Base-by-base conservation (phyloP, 2,329 filamentous ascomycete species). In the Penicillium psychrosexuale region DNA sequence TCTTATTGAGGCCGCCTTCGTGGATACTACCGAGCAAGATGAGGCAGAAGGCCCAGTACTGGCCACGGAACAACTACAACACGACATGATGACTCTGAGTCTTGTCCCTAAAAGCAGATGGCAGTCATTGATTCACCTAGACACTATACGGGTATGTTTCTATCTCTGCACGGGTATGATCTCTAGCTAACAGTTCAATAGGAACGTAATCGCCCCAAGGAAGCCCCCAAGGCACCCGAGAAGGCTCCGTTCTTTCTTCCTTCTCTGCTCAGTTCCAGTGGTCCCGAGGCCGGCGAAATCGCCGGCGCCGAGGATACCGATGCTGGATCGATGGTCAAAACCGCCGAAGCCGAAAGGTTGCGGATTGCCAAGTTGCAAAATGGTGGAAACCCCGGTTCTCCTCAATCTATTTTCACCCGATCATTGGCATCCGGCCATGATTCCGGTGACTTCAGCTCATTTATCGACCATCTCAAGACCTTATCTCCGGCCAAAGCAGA, bases 241-340 rank as follows among this genome's bases (percentile, higher is more conserved):
- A 96, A 95, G 69, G 93, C 93, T 0, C 95, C 94, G 0, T 97
- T 97, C 80, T 97, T 97, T 79, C 80, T 97, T 4, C 90, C 91
- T 17, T 67, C 71, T 30, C 53, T 69, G 24, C 55, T 69, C 47
- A 61, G 66, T 19, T 62, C 66, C 22, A 53, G 60, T 6, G 44
- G 45, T 28, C 52, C 63, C 47, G 53, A 72, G 39, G 53, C 69
- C 1, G 40, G 51, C 13, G 60, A 70, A 12, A 44, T 60, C 44
- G 56, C 63, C 19, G 66, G 65, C 17, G 60, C 66, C 33, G 71
- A 62, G 44, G 74, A 59, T 57, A 53, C 53, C 15, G 64, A 65
- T 15, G 55, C 66, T 31, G 68, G 74, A 38, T 62, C 65, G 11
- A 62, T 68, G 15, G 33, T 66, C 3, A 69, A 72, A 36, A 66